Base-by-base conservation (phyloP, 2,329 filamentous ascomycete genomes). In the Cladosporium halotolerans region DNA sequence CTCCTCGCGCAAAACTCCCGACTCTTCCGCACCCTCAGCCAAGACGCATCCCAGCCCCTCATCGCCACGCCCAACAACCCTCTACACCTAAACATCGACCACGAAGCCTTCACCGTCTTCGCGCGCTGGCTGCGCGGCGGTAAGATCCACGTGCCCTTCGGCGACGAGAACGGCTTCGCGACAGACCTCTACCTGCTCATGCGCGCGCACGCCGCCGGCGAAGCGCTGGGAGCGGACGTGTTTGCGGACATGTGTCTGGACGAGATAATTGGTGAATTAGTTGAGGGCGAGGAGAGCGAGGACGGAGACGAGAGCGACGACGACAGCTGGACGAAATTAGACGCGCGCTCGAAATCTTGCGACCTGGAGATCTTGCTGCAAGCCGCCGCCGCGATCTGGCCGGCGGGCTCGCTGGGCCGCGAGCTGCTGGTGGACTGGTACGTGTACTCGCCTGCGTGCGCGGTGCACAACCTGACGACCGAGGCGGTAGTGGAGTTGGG, bases 31-130 rank as follows among this genome's bases (percentile, higher is more conserved):
- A 43, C 47, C 39, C 47, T 50, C 9, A 16, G 36, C 39, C 47
- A 50, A 10, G 47, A 50, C 23, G 9, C 47, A 7, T 23, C 6
- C 31, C 28, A 18, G 4, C 10, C 34, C 10, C 23, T 28, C 23
- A 42, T 18, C 39, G 9, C 9, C 16, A 42, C 28, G 11, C 13
- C 11, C 23, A 14, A 11, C 4, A 11, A 3, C 0, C 19, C 11
- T 2, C 16, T 50, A 9, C 31, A 14, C 4, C 39, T 50, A 1
- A 50, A 50, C 39, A 50, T 50, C 47, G 47, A 50, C 16, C 47
- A 50, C 39, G 47, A 50, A 7, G 39, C 47, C 11, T 50, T 50
- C 47, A n/a, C 39, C n/a, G 39, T 50, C 38, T 50, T 50, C 31
- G 47, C 47, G 9, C 47, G 47, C 47, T 50, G 47, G 47, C 31